Evolutionary conservation across 345 rosid genomes (phyloP).

Genomic region (Aquilaria malaccensis): DNA sequence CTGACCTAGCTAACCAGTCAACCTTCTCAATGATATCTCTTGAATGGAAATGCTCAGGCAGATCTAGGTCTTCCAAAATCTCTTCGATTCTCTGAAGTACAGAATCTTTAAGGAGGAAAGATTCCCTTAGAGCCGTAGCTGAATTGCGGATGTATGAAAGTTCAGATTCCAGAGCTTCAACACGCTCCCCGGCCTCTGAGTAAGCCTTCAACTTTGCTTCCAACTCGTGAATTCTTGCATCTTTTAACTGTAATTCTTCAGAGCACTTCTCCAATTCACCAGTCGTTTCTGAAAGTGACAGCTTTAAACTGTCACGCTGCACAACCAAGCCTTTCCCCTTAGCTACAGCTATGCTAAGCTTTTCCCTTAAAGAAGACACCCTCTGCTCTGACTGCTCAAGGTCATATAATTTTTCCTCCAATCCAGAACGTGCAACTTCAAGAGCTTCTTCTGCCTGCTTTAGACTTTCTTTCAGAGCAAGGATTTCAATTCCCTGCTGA

Average conservation of each 20-base stretch:
- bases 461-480: slow-evolving; percentile 42
- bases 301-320: slow-evolving; percentile 80
- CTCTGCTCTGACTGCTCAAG: slow-evolving; percentile 85
- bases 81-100: slow-evolving; percentile 92
- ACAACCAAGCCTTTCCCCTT: slow-evolving; percentile 91
- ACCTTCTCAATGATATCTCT: slow-evolving; percentile 86
- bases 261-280: slow-evolving; percentile 67
- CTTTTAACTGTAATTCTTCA: slow-evolving; percentile 72
- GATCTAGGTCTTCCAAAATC: slow-evolving; percentile 82
- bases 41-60: slow-evolving; percentile 86
- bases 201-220: slow-evolving; percentile 66
- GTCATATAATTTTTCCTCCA: slow-evolving; percentile 54
- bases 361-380: slow-evolving; percentile 76
- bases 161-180: slow-evolving; percentile 93
- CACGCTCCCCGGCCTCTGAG: slow-evolving; percentile 88
- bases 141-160: slow-evolving; percentile 97
- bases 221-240: slow-evolving; percentile 54
- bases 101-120: slow-evolving; percentile 93
- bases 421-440: slow-evolving; percentile 34
- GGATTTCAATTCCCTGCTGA: slow-evolving; percentile 55
- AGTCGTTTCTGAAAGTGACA: slow-evolving; percentile 60
- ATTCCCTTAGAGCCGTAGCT: slow-evolving; percentile 90
- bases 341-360: slow-evolving; percentile 91
- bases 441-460: slow-evolving; percentile 51
- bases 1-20: slow-evolving; percentile 86